A percentile compares a stretch with the other conserved stretches of the same genome.
These are phyloP conservation scores for Hyaloscypha hepaticicola DNA, from an alignment of 495 filamentous ascomycete species.

Conservation along the genomic window DNA sequence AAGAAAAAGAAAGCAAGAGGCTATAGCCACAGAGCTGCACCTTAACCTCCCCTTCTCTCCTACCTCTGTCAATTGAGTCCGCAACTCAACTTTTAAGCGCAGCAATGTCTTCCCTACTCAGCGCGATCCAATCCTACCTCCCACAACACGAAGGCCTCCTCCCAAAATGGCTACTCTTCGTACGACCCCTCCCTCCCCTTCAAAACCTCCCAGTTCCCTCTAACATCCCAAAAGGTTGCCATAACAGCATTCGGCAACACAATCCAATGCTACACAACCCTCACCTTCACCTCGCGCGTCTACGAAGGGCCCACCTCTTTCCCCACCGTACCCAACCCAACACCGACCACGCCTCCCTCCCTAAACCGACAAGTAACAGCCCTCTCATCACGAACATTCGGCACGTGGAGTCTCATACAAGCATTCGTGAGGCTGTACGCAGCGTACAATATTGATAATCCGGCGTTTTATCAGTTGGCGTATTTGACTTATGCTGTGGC, in stretches of 20 bases:
- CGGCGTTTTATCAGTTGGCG: constrained; percentile 71
- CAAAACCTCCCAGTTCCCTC: neutral
- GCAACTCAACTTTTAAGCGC: neutral
- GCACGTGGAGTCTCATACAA: constrained; percentile 84
- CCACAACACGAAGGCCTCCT: constrained; percentile 59
- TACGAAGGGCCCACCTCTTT: constrained; percentile 55
- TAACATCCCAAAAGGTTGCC: constrained; percentile 56
- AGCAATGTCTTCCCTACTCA: constrained; percentile 23
- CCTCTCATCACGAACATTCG: constrained; percentile 81
- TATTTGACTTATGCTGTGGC: constrained; percentile 80
- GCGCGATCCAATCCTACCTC: constrained; percentile 37
- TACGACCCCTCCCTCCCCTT: constrained; percentile 36
- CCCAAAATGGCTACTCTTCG: constrained; percentile 67
- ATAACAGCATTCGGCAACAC: constrained; percentile 76
- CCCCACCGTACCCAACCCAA: constrained; percentile 17
- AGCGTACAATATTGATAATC: constrained; percentile 76
- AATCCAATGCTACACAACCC: constrained; percentile 73
- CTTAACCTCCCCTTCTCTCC: neutral
- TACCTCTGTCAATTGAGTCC: neutral
- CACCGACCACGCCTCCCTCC: constrained; percentile 36
- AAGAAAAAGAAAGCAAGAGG: neutral
- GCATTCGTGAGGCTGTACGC: constrained; percentile 78
- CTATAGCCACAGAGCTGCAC: neutral
- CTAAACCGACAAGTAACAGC: constrained; percentile 57
- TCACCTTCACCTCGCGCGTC: constrained; percentile 71